Conservation (phyloP, 495 filamentous ascomycete genomes). For the Penicillium fimorum region DNA sequence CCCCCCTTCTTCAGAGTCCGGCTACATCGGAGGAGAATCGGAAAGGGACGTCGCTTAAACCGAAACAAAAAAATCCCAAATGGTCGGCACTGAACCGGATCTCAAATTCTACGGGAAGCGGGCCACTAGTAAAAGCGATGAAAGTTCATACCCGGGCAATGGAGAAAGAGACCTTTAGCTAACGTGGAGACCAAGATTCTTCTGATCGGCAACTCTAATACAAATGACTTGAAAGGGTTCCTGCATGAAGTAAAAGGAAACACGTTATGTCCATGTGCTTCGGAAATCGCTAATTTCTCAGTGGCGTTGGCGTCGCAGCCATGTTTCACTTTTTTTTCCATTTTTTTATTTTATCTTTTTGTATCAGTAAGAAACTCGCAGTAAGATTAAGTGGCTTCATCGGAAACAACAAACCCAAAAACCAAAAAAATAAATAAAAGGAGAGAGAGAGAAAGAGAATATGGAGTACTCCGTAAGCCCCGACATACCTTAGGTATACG, state of each 20-base stretch:
- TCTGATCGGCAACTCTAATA: conserved; percentile 31
- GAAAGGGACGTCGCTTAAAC: conserved; percentile 2
- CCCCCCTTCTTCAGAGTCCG: not conserved
- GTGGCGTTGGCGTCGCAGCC: conserved; percentile 23
- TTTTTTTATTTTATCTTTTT: not conserved
- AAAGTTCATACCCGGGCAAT: conserved; percentile 2
- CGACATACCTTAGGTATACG: too few species aligned
- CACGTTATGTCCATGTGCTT: not conserved
- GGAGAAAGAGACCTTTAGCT: conserved; percentile 14
- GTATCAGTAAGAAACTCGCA: not conserved
- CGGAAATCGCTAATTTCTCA: conserved; percentile 9
- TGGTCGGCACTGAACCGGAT: not conserved
- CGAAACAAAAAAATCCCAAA: not conserved
- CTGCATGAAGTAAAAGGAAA: conserved; percentile 17
- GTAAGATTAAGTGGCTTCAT: conserved; percentile 16
- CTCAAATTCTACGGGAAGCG: conserved; percentile 3
- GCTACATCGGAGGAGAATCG: not conserved
- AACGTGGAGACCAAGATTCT: conserved; percentile 24
- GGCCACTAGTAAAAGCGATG: conserved; percentile 6
- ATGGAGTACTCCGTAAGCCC: not conserved
- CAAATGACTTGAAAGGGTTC: conserved; percentile 19
- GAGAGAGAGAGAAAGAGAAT: not conserved
- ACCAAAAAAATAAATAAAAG: conserved; percentile 10
- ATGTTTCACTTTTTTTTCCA: conserved; percentile 24
- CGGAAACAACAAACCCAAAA: not conserved